Base-by-base conservation (phyloP, 2,329 filamentous ascomycete genomes). In the Cercospora sp. region DNA sequence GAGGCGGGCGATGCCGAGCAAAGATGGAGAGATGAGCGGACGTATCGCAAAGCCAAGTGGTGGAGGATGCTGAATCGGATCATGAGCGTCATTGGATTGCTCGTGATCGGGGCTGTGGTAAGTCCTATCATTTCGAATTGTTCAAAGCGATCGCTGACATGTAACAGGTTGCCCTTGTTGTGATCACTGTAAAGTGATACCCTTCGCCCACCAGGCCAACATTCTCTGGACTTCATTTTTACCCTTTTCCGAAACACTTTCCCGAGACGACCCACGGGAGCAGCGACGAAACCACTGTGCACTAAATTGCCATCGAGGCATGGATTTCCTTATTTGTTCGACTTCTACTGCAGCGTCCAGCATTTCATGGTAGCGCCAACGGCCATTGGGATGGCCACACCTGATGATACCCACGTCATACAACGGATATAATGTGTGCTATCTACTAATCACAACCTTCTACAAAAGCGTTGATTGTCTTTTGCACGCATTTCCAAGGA, bases 1-100 rank as follows among this genome's bases (percentile, higher is more conserved):
- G 73, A 74, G 45, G 75, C 75, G 13, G 75, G 73, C 9, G 75
- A 76, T 64, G 72, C 70, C 0, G 74, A 75, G 66, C 63, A 68
- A 60, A 69, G 72, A 60, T 79, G 76, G 77, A 68, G 72, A 18
- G 75, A 77, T 45, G 77, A 79, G 72, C 71, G 72, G 60, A 61
- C 62, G 16, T 79, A 72, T 60, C 48, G 74, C 30, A 79, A 79
- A 67, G 78, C 77, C 4, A 73, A 71, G 51, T 80, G 78, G 78
- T 80, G 78, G 78, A 70, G 78, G 62, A 74, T 72, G 57, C 67
- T 79, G 63, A 80, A 80, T 69, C 74, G 78, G 26, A 71, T 79
- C 26, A 80, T 80, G 78, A 76, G 76, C 67, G 68, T 79, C 16
- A 72, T 80, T 62, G 78, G 78, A 3, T 61, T 80, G 30, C 69